phyloP scores from a whole-genome alignment of 2,329 filamentous ascomycete genomes.

The Emergomyces orientalis region DNA sequence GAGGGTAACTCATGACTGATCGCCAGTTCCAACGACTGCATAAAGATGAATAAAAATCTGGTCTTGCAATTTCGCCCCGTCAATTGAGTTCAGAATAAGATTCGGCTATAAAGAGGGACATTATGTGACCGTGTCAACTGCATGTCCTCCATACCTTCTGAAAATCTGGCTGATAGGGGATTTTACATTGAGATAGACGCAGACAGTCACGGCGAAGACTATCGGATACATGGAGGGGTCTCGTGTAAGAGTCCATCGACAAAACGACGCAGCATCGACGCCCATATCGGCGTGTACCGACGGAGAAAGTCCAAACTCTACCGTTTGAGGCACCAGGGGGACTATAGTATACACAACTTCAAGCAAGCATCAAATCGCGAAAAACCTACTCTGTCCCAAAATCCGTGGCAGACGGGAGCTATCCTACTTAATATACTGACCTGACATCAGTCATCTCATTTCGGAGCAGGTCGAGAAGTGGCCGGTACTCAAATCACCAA shows the following conservation, averaged over 20 bases:
- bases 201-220: background rate
- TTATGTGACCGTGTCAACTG: background rate
- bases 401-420: background rate
- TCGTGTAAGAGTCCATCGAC: background rate
- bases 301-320: background rate
- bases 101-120: background rate
- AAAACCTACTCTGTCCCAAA: too few species aligned
- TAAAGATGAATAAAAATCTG: background rate
- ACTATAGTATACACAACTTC: background rate
- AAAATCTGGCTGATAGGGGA: background rate
- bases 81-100: background rate
- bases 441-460: background rate
- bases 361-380: background rate
- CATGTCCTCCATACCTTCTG: background rate
- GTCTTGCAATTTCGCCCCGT: background rate
- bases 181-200: background rate
- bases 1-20: background rate
- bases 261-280: background rate
- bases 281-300: background rate
- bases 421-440: background rate
- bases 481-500: background rate
- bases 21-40: background rate
- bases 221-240: background rate
- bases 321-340: background rate
- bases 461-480: background rate